Evolutionary conservation across 164 flowering plant species (phyloP), one percentile per base, ranked within the genome.

Genomic region (Aristolochia contorta): DNA sequence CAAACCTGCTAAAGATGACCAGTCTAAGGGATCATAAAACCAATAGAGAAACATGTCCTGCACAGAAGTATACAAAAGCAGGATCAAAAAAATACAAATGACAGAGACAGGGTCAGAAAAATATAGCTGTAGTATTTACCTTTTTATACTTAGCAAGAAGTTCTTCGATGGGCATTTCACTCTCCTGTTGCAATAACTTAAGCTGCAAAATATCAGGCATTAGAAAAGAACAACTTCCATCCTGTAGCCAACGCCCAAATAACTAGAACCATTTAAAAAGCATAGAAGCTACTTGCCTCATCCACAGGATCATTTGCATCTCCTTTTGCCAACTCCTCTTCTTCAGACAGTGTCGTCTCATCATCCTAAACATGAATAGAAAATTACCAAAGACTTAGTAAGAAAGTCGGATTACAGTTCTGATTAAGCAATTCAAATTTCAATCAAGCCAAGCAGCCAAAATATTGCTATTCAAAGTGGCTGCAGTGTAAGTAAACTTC

Each of bases 281-380:
- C 23, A 6, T 22, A 16, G 27, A 24, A 23, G 46, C 19, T 3
- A 56, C 24, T 66, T 71, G 87, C 99, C 95, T 94, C 99, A 74
- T 91, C 80, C 30, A 60, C 57, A 14, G 83, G 75, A 69, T 79
- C 76, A 64, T 68, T 66, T 18, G 77, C 55, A 58, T 94, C 99
- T 50, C 68, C 77, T 69, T 80, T 84, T 62, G 84, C 95, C 69
- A 91, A 59, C 63, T 82, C 82, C 72, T 94, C 99, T 80, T 94
- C 99, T 74, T 91, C 99, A 15, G 70, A 74, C 69, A 94, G 75
- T 41, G 99, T 91, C 54, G 93, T 71, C 71, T 94, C 99, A 68
- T 94, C 99, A 83, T 94, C 99, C 99, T 94, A 70, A 30, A 65
- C 47, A 73, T 19, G 56, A 55, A 48, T 7, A 8, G 43, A 3